A percentile compares a stretch with the other conserved stretches of the same genome.
These are phyloP conservation scores for Saxophila tyrrhenica DNA, from an alignment of 495 filamentous ascomycete genomes.

Conservation along the genomic window DNA sequence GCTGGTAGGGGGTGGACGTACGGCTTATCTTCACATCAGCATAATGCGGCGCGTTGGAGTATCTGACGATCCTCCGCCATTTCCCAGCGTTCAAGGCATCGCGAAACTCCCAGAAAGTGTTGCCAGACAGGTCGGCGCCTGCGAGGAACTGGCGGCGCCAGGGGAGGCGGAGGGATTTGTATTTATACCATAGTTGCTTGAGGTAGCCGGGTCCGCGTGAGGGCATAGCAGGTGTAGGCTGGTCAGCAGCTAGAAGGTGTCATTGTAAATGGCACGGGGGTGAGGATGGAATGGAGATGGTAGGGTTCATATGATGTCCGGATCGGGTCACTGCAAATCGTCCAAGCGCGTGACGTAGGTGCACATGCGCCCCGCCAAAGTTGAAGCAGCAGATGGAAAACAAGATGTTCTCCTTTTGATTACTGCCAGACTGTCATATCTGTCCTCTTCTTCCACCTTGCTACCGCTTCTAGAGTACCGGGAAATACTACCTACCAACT, in stretches of 20 bases:
- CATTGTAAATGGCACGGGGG: no score
- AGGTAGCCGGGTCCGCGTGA: slow-evolving; percentile 4
- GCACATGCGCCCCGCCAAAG: neutral
- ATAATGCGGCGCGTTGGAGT: slow-evolving; percentile 42
- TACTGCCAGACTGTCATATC: neutral
- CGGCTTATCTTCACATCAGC: slow-evolving; percentile 54
- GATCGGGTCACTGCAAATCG: neutral
- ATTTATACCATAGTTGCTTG: slow-evolving; percentile 56
- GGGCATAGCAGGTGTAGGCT: neutral
- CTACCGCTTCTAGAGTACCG: no score
- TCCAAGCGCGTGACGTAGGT: neutral
- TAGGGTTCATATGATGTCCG: neutral
- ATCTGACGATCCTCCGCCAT: slow-evolving; percentile 58
- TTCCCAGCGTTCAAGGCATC: slow-evolving; percentile 44
- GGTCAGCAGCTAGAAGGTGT: neutral
- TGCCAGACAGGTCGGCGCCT: slow-evolving; percentile 73
- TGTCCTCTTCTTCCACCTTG: neutral
- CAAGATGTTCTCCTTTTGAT: neutral
- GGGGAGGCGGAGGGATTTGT: slow-evolving; percentile 73
- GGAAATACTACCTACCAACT: neutral
- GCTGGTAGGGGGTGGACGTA: no score
- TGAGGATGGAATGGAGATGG: no score
- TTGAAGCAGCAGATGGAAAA: no score
- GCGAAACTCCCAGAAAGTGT: slow-evolving; percentile 92
- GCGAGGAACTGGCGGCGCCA: slow-evolving; percentile 59